Evolutionary conservation across 2,329 filamentous ascomycete genomes (phyloP).

Genomic region (Pseudofabraea citricarpa): DNA sequence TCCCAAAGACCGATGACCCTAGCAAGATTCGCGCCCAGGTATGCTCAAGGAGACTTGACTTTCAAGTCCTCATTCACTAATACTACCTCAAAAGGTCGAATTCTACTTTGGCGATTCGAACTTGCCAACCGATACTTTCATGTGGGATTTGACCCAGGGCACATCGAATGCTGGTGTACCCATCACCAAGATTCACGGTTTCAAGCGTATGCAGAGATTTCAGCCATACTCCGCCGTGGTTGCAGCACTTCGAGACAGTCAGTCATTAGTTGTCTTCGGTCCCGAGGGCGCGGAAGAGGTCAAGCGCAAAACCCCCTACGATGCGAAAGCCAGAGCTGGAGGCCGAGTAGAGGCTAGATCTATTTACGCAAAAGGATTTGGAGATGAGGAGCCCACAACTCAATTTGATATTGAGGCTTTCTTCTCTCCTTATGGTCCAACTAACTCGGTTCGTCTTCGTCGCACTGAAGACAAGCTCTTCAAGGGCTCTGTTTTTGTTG

Average conservation of each 20-base stretch:
- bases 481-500: constrained; percentile 96
- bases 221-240: constrained; percentile 81
- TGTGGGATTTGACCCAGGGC: constrained; percentile 75
- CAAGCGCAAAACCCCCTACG: constrained; percentile 71
- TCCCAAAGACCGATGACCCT: constrained; percentile 55
- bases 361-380: constrained; percentile 93
- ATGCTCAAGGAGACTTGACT: constrained; percentile 15
- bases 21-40: constrained; percentile 64
- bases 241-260: constrained; percentile 74
- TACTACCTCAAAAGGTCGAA: constrained; percentile 59
- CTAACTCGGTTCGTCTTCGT: constrained; percentile 82
- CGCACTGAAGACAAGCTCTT: constrained; percentile 69
- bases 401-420: constrained; percentile 95
- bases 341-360: constrained; percentile 66
- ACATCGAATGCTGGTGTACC: constrained; percentile 76
- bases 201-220: constrained; percentile 96
- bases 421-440: constrained; percentile 74
- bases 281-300: constrained; percentile 66
- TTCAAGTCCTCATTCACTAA: constrained; percentile 4
- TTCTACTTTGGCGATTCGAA: constrained; percentile 96
- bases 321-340: constrained; percentile 52
- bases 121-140: constrained; percentile 81
- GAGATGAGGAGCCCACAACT: constrained; percentile 73
- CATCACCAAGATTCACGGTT: constrained; percentile 72
- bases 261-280: constrained; percentile 67